Percentiles rank a stretch among this genome's conserved stretches.
Evolutionary conservation across 169 alveolate genomes (phyloP).

Genomic region (Amoebophrya sp.): DNA sequence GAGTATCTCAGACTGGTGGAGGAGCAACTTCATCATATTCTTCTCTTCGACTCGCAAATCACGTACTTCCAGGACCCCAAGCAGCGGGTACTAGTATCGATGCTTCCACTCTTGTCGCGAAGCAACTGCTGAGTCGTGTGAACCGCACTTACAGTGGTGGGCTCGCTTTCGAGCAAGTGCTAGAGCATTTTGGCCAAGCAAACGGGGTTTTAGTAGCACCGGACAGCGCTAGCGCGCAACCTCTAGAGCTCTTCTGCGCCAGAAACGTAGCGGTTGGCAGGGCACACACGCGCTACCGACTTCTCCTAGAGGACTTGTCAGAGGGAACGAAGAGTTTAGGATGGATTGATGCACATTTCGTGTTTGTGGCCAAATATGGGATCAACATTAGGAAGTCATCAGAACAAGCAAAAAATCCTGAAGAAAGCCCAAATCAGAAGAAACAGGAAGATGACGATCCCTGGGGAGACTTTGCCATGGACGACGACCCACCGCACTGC

Average conservation of each 20-base stretch:
- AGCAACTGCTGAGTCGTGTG: not conserved
- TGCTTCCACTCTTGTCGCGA: not conserved
- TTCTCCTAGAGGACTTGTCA: not conserved
- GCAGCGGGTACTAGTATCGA: not conserved
- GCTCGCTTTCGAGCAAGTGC: not conserved
- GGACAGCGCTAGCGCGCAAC: not conserved
- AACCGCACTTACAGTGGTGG: not conserved
- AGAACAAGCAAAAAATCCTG: not conserved
- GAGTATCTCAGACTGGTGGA: not conserved
- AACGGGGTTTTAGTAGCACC: not conserved
- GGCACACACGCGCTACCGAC: not conserved
- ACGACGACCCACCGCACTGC: no score
- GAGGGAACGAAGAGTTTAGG: not conserved
- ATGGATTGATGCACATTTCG: not conserved
- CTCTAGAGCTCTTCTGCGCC: not conserved
- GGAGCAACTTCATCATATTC: no score
- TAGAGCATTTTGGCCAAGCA: not conserved
- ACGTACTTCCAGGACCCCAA: no score
- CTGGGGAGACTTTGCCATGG: no score
- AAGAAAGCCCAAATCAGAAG: no score
- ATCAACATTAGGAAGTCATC: not conserved
- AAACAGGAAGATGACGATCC: no score
- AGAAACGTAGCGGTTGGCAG: not conserved
- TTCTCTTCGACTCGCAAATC: no score
- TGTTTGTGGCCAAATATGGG: not conserved